Evolutionary conservation across 805 yeast species (phyloP).

Genomic region (Metschnikowia koreensis): DNA sequence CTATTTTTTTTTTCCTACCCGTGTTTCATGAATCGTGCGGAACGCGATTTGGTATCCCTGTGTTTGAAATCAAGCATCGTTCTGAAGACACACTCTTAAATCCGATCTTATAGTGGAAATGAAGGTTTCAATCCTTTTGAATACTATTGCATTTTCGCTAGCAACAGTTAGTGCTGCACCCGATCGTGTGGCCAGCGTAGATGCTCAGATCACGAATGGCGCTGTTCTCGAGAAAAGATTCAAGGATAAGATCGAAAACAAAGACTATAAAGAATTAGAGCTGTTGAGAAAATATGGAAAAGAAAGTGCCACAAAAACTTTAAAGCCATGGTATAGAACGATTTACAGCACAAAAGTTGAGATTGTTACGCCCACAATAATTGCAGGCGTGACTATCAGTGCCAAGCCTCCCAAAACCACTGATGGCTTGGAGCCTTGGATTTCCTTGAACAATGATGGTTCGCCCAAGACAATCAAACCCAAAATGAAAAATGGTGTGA

Average conservation of each 20-base stretch:
- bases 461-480: constrained; percentile 78
- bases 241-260: constrained; percentile 30
- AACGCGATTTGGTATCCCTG: background rate
- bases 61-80: no score
- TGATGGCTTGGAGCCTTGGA: constrained; percentile 76
- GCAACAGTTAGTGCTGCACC: background rate
- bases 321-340: constrained; percentile 71
- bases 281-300: constrained; percentile 19
- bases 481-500: constrained; percentile 66
- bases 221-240: constrained; percentile 27
- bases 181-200: constrained; percentile 11
- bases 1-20: background rate
- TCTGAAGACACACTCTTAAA: background rate
- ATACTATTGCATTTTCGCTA: constrained; percentile 3
- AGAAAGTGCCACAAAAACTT: constrained; percentile 30
- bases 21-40: constrained; percentile 1
- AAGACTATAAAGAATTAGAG: constrained; percentile 28
- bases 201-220: constrained; percentile 13
- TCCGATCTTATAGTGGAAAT: background rate
- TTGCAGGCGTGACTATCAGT: constrained; percentile 61
- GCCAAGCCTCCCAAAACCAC: constrained; percentile 72
- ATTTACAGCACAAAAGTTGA: constrained; percentile 55
- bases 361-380: constrained; percentile 61
- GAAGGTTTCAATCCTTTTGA: background rate
- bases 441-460: constrained; percentile 73